These are phyloP conservation scores for Tylopilus sp. DNA, from an alignment of 768 basidiomycete species.

Conservation along the genomic window DNA sequence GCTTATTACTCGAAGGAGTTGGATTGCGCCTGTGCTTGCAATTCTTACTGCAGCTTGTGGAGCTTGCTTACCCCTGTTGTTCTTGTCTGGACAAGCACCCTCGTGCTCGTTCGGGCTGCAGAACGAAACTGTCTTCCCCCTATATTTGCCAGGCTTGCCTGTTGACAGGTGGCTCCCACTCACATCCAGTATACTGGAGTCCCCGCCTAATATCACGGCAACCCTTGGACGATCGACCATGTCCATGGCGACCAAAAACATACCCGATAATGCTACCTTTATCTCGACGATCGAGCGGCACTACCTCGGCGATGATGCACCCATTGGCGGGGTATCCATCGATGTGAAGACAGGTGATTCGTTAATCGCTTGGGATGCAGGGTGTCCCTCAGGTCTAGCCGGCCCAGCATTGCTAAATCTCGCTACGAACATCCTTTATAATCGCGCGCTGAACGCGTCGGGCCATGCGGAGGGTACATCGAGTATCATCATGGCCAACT, in stretches of 20 bases:
- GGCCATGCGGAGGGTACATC: conserved; percentile 37
- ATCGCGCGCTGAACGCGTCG: conserved; percentile 54
- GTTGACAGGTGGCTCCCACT: conserved; percentile 29
- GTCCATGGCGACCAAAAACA: conserved; percentile 35
- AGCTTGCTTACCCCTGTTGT: conserved; percentile 64
- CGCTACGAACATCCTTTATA: conserved; percentile 63
- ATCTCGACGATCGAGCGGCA: conserved; percentile 47
- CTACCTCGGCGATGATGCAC: conserved; percentile 50
- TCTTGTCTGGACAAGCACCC: conserved; percentile 48
- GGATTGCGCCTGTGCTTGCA: conserved; percentile 45
- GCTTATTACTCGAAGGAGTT: conserved; percentile 55
- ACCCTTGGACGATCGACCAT: conserved; percentile 43
- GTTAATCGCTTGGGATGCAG: conserved; percentile 70
- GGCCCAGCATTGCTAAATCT: conserved; percentile 66
- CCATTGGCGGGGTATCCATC: conserved; percentile 67
- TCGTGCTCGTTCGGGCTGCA: conserved; percentile 46
- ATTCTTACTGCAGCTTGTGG: conserved; percentile 57
- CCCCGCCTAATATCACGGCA: conserved; percentile 51
- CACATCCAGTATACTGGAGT: conserved; percentile 40
- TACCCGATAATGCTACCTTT: conserved; percentile 59
- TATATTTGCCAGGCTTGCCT: conserved; percentile 55
- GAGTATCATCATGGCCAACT: conserved; percentile 56
- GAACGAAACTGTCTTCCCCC: conserved; percentile 38
- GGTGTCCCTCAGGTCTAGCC: conserved; percentile 50
- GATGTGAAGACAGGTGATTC: conserved; percentile 46